phyloP scores from a whole-genome alignment of 768 basidiomycete species.

The Hydnomerulius pinastri region DNA sequence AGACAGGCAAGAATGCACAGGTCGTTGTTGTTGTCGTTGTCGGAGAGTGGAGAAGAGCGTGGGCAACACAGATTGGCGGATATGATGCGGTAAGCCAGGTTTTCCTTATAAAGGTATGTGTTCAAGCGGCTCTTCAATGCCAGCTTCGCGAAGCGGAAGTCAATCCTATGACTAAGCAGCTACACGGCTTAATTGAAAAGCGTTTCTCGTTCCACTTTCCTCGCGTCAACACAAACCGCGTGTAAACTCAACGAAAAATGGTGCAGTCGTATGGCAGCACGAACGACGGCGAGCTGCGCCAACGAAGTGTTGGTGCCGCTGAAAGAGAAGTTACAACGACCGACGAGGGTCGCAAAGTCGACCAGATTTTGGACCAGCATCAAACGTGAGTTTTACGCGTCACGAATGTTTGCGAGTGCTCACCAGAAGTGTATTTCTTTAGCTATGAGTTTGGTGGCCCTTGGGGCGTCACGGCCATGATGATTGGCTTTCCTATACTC shows the following conservation, averaged over 20 bases:
- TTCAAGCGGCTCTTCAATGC: constrained; percentile 25
- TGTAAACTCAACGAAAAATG: constrained; percentile 18
- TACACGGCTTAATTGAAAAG: constrained; percentile 8
- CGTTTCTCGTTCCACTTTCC: constrained; percentile 15
- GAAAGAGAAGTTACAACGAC: constrained; percentile 43
- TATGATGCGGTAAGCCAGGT: constrained; percentile 9
- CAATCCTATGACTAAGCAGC: constrained; percentile 18
- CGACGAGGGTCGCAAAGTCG: constrained; percentile 72
- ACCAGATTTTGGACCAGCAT: constrained; percentile 74
- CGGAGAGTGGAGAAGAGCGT: constrained; percentile 3
- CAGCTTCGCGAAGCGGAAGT: constrained; percentile 9
- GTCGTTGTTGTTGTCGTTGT: constrained; percentile 19
- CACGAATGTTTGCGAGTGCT: not conserved
- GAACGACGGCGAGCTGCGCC: constrained; percentile 28
- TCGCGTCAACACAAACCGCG: not conserved
- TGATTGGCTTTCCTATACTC: constrained; percentile 88
- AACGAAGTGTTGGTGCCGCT: constrained; percentile 23
- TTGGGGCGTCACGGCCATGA: constrained; percentile 87
- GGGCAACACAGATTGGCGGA: not conserved
- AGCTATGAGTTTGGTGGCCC: constrained; percentile 98
- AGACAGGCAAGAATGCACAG: constrained; percentile 8
- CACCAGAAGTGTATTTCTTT: constrained; percentile 6
- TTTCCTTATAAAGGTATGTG: constrained; percentile 1
- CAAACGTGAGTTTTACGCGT: constrained; percentile 43
- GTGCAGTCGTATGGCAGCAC: constrained; percentile 30